Conservation (phyloP, 2,329 filamentous ascomycete genomes). For the Parastagonospora nodorum region DNA sequence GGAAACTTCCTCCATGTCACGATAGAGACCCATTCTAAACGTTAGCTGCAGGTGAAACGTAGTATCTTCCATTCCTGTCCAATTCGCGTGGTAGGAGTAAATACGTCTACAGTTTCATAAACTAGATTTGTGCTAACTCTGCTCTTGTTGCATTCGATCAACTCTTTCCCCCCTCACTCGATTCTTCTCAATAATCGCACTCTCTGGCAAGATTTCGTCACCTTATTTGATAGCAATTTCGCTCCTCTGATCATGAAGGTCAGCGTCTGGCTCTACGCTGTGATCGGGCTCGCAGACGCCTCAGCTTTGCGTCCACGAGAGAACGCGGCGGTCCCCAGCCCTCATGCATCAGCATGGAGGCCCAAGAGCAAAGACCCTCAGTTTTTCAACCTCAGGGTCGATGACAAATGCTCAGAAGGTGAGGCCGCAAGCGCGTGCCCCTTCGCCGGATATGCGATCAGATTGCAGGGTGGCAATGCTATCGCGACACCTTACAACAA, state of each 20-base stretch:
- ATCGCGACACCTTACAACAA: slow-evolving; percentile 39
- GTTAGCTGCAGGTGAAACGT: slow-evolving; percentile 20
- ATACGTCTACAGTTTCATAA: slow-evolving; percentile 22
- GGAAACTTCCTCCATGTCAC: neutral
- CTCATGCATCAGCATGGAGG: slow-evolving; percentile 17
- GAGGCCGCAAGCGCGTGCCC: slow-evolving; percentile 10
- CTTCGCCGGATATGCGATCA: slow-evolving; percentile 26
- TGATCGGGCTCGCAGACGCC: slow-evolving; percentile 26
- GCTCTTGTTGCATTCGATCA: slow-evolving; percentile 18
- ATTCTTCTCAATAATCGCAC: slow-evolving; percentile 20
- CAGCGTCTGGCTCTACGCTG: slow-evolving; percentile 13
- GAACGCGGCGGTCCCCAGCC: neutral
- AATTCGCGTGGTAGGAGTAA: slow-evolving; percentile 8
- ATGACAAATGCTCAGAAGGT: slow-evolving; percentile 16
- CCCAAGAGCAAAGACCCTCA: slow-evolving; percentile 30
- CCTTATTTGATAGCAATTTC: neutral
- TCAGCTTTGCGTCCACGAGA: slow-evolving; percentile 13
- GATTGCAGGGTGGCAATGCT: slow-evolving; percentile 30
- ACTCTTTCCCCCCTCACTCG: slow-evolving; percentile 4
- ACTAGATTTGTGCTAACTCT: slow-evolving; percentile 26
- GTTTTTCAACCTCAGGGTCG: slow-evolving; percentile 31
- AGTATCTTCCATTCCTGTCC: slow-evolving; percentile 28
- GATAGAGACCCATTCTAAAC: slow-evolving; percentile 12
- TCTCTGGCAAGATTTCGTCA: slow-evolving; percentile 16
- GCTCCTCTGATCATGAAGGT: slow-evolving; percentile 20